Conservation (phyloP, 2,329 filamentous ascomycete species). For the Atkinsonella hypoxylon region DNA sequence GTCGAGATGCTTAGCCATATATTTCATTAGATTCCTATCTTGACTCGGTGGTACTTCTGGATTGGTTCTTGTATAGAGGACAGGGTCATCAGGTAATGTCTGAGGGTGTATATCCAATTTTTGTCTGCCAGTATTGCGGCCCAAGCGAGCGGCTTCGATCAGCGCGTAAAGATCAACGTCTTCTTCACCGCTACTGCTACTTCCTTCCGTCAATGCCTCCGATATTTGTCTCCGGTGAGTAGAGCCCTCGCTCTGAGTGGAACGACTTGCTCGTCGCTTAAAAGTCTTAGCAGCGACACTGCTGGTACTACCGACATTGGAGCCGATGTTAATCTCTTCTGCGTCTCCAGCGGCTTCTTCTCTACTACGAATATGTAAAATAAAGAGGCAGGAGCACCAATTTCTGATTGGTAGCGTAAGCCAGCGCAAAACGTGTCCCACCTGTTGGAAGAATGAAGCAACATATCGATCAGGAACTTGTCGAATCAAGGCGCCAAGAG, state of each 20-base stretch:
- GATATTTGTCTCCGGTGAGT: background rate
- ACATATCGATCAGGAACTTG: slow-evolving; percentile 27
- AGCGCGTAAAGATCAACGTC: slow-evolving; percentile 19
- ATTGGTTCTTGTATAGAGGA: slow-evolving; percentile 19
- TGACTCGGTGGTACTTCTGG: slow-evolving; percentile 27
- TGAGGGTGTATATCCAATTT: slow-evolving; percentile 28
- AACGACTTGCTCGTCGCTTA: slow-evolving; percentile 4
- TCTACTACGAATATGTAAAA: slow-evolving; percentile 11
- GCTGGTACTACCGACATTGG: slow-evolving; percentile 2
- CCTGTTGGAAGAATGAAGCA: slow-evolving; percentile 14
- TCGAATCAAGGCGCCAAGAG: slow-evolving; percentile 37
- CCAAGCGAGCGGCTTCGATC: slow-evolving; percentile 20
- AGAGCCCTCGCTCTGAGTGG: slow-evolving; percentile 4
- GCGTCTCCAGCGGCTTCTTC: slow-evolving; percentile 11
- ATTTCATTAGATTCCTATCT: slow-evolving; percentile 21
- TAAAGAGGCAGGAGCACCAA: slow-evolving; percentile 12
- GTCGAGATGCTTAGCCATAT: slow-evolving; percentile 11
- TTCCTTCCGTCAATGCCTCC: background rate
- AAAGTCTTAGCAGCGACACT: background rate
- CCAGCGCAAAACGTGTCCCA: slow-evolving; percentile 11
- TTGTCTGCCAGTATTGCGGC: slow-evolving; percentile 14
- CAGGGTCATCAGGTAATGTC: slow-evolving; percentile 27
- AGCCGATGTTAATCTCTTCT: slow-evolving; percentile 15
- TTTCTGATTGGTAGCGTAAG: slow-evolving; percentile 12
- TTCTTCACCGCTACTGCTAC: slow-evolving; percentile 7